These are phyloP conservation scores for Volvox carteri DNA, from an alignment of 163 green algal genomes.

Conservation along the genomic window DNA sequence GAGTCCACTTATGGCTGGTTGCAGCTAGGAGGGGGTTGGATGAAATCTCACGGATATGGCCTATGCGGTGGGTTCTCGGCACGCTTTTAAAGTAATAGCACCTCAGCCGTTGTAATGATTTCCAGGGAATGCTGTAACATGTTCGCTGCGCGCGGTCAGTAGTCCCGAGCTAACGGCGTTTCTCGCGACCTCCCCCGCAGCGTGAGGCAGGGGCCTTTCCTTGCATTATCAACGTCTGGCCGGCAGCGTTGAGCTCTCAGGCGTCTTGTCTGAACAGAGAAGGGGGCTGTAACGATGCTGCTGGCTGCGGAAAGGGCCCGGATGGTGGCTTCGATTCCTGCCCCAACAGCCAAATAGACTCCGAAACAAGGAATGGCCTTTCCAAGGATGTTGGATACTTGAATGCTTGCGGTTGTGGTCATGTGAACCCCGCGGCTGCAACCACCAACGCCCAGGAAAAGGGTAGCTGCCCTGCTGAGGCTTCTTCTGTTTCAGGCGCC, in stretches of 20 bases:
- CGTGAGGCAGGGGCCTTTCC: not conserved
- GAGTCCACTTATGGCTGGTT: not conserved
- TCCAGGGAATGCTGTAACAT: not conserved
- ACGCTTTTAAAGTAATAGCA: not conserved
- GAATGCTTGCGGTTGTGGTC: not conserved
- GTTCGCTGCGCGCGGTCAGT: too few species aligned
- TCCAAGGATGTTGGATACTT: not conserved
- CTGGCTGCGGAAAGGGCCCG: not conserved
- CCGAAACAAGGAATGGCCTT: not conserved
- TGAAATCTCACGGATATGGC: not conserved
- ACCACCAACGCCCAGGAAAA: not conserved
- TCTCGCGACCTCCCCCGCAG: not conserved
- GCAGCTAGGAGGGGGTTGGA: not conserved
- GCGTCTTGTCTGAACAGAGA: not conserved
- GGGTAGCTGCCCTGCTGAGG: not conserved
- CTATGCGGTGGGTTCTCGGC: not conserved
- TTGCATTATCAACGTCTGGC: constrained; percentile 41
- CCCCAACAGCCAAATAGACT: not conserved
- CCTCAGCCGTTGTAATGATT: not conserved
- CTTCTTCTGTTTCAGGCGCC: not conserved
- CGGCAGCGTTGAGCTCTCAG: not conserved
- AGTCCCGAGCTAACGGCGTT: not conserved
- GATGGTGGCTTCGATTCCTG: not conserved
- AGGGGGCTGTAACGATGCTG: not conserved
- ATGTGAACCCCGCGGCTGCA: not conserved